Conservation (phyloP, 495 filamentous ascomycete genomes). For the Choiromyces venosus region DNA sequence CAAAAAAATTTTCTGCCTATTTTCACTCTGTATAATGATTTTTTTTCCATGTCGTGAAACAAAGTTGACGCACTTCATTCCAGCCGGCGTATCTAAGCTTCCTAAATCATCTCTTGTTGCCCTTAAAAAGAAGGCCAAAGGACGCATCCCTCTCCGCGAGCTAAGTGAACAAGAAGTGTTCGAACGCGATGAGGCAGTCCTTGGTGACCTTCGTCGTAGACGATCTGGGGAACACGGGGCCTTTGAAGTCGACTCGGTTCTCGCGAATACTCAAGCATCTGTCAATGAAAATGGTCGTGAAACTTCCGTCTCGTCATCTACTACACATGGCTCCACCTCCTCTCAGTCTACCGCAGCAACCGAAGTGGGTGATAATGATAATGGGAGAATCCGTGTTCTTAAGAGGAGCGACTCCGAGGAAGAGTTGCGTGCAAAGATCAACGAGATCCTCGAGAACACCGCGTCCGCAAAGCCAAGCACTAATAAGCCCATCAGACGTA, state of each 20-base stretch:
- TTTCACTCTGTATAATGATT: conserved; percentile 28
- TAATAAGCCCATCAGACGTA: conserved; percentile 19
- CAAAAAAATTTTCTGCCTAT: background rate
- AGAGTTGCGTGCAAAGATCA: conserved; percentile 29
- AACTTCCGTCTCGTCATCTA: conserved; percentile 11
- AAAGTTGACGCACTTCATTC: conserved; percentile 12
- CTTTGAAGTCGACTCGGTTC: conserved; percentile 33
- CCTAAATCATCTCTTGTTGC: conserved; percentile 24
- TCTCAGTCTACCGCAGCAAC: conserved; percentile 18
- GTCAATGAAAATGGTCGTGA: conserved; percentile 16
- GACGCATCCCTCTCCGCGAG: conserved; percentile 39
- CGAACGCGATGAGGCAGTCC: conserved; percentile 41
- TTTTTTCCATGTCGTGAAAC: background rate
- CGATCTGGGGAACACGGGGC: conserved; percentile 40
- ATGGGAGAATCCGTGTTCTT: conserved; percentile 25
- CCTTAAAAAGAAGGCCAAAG: conserved; percentile 24
- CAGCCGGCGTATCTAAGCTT: conserved; percentile 37
- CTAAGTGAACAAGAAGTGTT: conserved; percentile 39
- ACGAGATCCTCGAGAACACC: conserved; percentile 33
- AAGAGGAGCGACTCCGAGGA: conserved; percentile 36
- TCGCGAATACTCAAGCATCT: conserved; percentile 27
- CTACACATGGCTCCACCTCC: conserved; percentile 5
- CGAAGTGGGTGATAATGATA: conserved; percentile 10
- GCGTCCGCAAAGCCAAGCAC: conserved; percentile 5
- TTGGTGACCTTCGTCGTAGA: conserved; percentile 40